These are phyloP conservation scores for Erythrophleum ivorense DNA, from an alignment of 331 rosid species.

Conservation along the genomic window DNA sequence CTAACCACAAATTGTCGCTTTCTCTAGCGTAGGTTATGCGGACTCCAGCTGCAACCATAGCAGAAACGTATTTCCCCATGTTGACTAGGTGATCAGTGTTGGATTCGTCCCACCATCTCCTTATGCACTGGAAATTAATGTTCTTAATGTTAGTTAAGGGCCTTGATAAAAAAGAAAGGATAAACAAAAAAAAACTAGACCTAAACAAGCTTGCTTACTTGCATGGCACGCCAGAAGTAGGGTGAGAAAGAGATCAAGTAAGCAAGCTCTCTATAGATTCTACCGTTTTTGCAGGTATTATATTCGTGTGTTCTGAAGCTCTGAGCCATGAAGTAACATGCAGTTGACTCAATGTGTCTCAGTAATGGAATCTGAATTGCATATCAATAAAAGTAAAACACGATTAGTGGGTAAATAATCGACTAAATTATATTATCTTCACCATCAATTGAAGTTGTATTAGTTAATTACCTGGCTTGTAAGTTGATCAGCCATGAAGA, in stretches of 20 bases:
- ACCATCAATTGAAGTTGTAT: no score
- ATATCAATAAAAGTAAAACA: slow-evolving; percentile 8
- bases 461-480: no score
- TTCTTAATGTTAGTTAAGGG: slow-evolving; percentile 25
- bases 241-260: slow-evolving; percentile 81
- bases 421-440: background rate
- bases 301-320: slow-evolving; percentile 52
- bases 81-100: slow-evolving; percentile 67
- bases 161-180: no score
- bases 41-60: slow-evolving; percentile 85
- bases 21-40: slow-evolving; percentile 64
- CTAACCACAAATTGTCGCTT: slow-evolving; percentile 53
- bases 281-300: slow-evolving; percentile 59
- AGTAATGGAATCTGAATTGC: slow-evolving; percentile 68
- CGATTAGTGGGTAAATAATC: background rate
- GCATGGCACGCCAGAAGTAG: slow-evolving; percentile 88
- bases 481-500: no score
- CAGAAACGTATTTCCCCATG: slow-evolving; percentile 94
- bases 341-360: slow-evolving; percentile 69
- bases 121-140: slow-evolving; percentile 59
- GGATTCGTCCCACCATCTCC: slow-evolving; percentile 73
- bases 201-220: no score
- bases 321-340: slow-evolving; percentile 68
- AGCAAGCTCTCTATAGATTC: slow-evolving; percentile 54
- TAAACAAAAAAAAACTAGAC: no score